Percentiles rank a stretch among this genome's conserved stretches.
phyloP scores from a whole-genome alignment of 768 basidiomycete genomes.

The Termitomyces sp. region DNA sequence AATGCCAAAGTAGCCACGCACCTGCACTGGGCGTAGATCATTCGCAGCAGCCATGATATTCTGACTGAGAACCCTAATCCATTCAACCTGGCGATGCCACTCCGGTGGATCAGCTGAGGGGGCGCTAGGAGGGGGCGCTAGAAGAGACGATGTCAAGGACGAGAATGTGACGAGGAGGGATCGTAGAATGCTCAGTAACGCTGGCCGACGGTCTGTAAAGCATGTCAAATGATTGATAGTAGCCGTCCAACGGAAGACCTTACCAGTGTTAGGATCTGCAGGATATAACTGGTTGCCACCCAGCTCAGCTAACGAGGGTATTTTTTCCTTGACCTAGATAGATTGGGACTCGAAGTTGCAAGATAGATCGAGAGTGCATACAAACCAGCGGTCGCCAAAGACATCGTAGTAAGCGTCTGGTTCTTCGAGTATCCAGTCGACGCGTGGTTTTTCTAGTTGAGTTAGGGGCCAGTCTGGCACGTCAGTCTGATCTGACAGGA shows the following conservation, averaged over 20 bases:
- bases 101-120: conserved; percentile 46
- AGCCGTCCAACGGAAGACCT: conserved; percentile 10
- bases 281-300: conserved; percentile 83
- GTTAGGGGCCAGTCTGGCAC: conserved; percentile 73
- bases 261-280: conserved; percentile 62
- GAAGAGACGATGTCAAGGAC: conserved; percentile 59
- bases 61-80: conserved; percentile 75
- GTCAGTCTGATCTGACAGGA: conserved; percentile 65
- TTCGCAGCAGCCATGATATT: conserved; percentile 91
- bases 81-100: conserved; percentile 73
- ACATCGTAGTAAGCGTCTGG: conserved; percentile 66
- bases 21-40: conserved; percentile 85
- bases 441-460: conserved; percentile 79
- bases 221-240: neutral
- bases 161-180: conserved; percentile 82
- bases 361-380: conserved; percentile 32
- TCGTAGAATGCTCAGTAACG: conserved; percentile 62
- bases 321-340: conserved; percentile 70
- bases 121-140: conserved; percentile 55
- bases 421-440: conserved; percentile 88
- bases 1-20: conserved; percentile 14
- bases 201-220: conserved; percentile 66
- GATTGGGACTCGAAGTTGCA: conserved; percentile 4
- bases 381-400: conserved; percentile 90
- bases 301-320: conserved; percentile 74